Base-by-base conservation (phyloP, 495 filamentous ascomycete genomes). In the Cetradonia linearis region DNA sequence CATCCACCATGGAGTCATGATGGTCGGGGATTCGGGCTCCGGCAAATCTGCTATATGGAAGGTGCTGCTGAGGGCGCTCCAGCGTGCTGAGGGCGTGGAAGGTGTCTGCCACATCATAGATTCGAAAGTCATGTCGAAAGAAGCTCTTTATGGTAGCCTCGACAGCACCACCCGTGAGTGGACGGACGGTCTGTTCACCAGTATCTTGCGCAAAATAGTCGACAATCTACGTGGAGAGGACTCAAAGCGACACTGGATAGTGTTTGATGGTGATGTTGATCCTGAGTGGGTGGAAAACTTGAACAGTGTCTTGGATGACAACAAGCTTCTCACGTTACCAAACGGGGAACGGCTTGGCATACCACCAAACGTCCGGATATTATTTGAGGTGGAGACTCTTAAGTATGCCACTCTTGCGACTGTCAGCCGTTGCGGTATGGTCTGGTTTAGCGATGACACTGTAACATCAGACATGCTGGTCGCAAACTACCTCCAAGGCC, bases 61-160 rank as follows among this genome's bases (percentile, higher is more conserved):
- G 68, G 84, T 94, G 20, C 79, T 99, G n/a, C 80, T 99, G 13
- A 86, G 92, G 68, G 94, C 93, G 11, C 76, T 99, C 63, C 92
- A 96, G 68, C 82, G 86, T 54, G 85, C 93, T 31, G 92, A 99
- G 70, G 85, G 84, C 23, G 79, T 93, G 31, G 93, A 99, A 73
- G 91, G 94, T 38, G 89, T 97, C 36, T 94, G 83, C 66, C 94
- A 99, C 67, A 88, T 97, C 65, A 99, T 99, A 63, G 93, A 99
- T 71, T 92, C 92, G 27, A 99, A 99, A 74, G 94, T 99, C 69
- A 99, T 99, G 94, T 95, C 91, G 37, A 99, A 99, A 73, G 93
- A 99, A 72, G 85, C 85, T 5, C 78, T 99, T 5, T 99, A 97
- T 68, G 93, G 93, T 68, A 96, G 82, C 65, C 78, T 99, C 34